Percentiles rank a stretch among this genome's conserved stretches.
These are phyloP conservation scores for Bipolaris bicolor DNA, from an alignment of 2,329 filamentous ascomycete genomes.

Conservation along the genomic window DNA sequence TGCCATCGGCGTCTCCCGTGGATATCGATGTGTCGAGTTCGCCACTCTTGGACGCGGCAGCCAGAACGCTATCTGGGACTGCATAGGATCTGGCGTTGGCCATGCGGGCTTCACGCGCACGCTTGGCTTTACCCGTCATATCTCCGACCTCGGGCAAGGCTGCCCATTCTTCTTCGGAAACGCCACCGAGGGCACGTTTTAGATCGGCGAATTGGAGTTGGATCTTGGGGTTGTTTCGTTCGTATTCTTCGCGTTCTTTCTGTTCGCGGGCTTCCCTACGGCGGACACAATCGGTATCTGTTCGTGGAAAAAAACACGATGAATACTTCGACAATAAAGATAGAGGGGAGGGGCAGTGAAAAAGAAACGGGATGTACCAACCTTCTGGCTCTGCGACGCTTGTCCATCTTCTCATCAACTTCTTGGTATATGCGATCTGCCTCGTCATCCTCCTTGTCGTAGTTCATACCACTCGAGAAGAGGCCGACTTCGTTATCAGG, in stretches of 20 bases:
- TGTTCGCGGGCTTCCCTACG: conserved; percentile 91
- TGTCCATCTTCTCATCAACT: conserved; percentile 97
- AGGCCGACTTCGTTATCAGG: conserved; percentile 96
- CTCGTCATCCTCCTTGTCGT: conserved; percentile 97
- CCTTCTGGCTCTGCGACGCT: conserved; percentile 82
- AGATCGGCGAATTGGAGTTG: conserved; percentile 96
- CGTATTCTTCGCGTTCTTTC: conserved; percentile 91
- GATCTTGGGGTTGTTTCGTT: conserved; percentile 97
- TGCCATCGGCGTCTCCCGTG: conserved; percentile 68
- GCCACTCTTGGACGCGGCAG: conserved; percentile 77
- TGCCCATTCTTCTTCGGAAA: conserved; percentile 96
- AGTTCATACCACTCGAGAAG: conserved; percentile 86
- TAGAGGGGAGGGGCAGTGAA: conserved; percentile 30
- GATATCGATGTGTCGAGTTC: conserved; percentile 89
- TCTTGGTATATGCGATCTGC: conserved; percentile 94
- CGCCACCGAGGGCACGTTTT: conserved; percentile 84
- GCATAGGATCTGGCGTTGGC: conserved; percentile 76
- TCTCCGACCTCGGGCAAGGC: conserved; percentile 95
- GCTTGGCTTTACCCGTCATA: conserved; percentile 89
- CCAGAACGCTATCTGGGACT: conserved; percentile 93
- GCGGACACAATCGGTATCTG: conserved; percentile 74
- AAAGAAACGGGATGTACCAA: conserved; percentile 60
- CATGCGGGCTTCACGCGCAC: conserved; percentile 82
- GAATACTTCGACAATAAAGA: conserved; percentile 60
- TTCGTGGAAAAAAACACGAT: conserved; percentile 69